Base-by-base conservation (phyloP, 139 green algal species). In the Yamagishiella unicocca region DNA sequence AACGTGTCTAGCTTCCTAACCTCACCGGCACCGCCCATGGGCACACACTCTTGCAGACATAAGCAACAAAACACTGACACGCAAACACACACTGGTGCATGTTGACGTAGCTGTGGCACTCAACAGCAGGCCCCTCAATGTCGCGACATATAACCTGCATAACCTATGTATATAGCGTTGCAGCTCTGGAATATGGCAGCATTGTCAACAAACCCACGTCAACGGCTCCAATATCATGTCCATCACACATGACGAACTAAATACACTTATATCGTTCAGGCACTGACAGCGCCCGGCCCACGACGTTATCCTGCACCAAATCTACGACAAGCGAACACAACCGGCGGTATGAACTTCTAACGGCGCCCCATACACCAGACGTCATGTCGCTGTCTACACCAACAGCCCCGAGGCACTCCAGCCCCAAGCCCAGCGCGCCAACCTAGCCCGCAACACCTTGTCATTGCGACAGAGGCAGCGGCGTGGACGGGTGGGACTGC, bases 141-240 rank as follows among this genome's bases (percentile, higher is more conserved):
- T 33, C 37, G 70, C 70, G 70, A 78, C 38, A 78, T 24, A 27
- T 55, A 78, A 53, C 70, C 70, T 78, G 70, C 70, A 58, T 53
- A 58, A 40, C 37, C 12, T 37, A 19, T 78, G 70, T 78, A 78
- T 78, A 78, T 78, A 78, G 70, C 70, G 70, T 78, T 78, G 70
- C 70, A 78, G 70, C 70, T 78, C 40, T 78, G 70, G 70, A 55
- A 17, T 46, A 74, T 78, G 37, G 70, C 37, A 54, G 70, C 70
- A 58, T 58, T 35, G 33, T 2, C 40, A 78, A 78, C 70, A 55
- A 75, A 78, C 38, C 37, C 70, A 78, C 2, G 7, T 78, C 70
- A 78, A 78, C 70, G 1, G 22, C 8, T 55, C 29, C 21, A 55
- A 14, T 24, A 27, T 78, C 70, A 55, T 53, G 38, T 58, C 54